Conservation (phyloP, 2,329 filamentous ascomycete species). For the Apiospora rasikravindrae region DNA sequence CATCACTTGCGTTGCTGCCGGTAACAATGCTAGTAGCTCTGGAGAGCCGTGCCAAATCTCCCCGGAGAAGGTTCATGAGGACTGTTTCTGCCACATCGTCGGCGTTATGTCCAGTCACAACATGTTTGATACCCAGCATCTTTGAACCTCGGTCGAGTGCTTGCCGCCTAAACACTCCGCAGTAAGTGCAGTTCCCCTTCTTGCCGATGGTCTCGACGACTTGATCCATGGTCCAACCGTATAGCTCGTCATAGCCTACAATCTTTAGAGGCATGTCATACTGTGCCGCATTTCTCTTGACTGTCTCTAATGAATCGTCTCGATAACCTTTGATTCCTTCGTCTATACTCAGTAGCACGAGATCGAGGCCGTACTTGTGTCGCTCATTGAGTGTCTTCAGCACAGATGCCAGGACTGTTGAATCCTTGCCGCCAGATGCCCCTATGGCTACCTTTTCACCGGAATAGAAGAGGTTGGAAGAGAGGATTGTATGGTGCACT, state of each 20-base stretch:
- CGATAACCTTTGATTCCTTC: conserved; percentile 97
- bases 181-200: conserved; percentile 99
- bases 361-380: conserved; percentile 82
- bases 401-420: conserved; percentile 92
- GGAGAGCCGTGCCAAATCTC: conserved; percentile 85
- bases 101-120: conserved; percentile 96
- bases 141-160: conserved; percentile 92
- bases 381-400: conserved; percentile 93
- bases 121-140: conserved; percentile 84
- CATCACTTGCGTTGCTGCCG: conserved; percentile 76
- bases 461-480: conserved; percentile 77
- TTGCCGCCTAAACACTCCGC: conserved; percentile 93
- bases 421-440: conserved; percentile 96
- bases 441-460: conserved; percentile 93
- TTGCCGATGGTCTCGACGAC: conserved; percentile 96
- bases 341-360: conserved; percentile 89
- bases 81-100: conserved; percentile 98
- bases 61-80: conserved; percentile 93
- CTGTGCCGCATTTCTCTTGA: conserved; percentile 89
- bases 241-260: conserved; percentile 89
- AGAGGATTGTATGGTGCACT: conserved; percentile 88
- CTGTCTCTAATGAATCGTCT: conserved; percentile 94
- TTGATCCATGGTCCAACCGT: conserved; percentile 99
- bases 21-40: conserved; percentile 91
- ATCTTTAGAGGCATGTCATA: conserved; percentile 93